Evolutionary conservation across 345 rosid species (phyloP).

Genomic region (Brassica cretica): DNA sequence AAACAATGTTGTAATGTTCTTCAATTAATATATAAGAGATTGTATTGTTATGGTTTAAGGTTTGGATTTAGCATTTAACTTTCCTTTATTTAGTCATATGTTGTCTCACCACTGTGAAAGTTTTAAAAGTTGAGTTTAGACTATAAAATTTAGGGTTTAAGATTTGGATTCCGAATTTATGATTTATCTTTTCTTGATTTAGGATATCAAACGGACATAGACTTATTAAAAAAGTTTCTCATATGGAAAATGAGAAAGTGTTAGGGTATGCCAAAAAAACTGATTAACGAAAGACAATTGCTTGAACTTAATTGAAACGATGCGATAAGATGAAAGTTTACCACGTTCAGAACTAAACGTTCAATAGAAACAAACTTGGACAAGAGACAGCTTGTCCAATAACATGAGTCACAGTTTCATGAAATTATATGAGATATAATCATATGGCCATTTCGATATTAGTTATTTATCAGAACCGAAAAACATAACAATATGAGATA

Average conservation of each 20-base stretch:
- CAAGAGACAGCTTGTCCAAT: neutral
- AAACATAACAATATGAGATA: neutral
- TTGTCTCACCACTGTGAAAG: neutral
- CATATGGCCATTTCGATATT: neutral
- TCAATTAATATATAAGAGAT: too few relatives aligned
- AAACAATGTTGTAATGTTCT: too few relatives aligned
- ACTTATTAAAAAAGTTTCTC: neutral
- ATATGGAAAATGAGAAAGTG: neutral
- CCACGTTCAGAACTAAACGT: neutral
- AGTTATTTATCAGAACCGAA: neutral
- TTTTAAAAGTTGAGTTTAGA: neutral
- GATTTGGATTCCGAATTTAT: neutral
- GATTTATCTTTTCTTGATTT: neutral
- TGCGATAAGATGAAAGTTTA: neutral
- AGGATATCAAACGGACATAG: neutral
- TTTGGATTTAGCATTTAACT: neutral
- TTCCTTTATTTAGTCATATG: neutral
- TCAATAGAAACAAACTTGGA: neutral
- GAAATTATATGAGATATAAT: neutral
- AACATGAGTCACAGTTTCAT: neutral
- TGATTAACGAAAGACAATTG: neutral
- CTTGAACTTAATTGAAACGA: neutral
- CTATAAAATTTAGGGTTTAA: neutral
- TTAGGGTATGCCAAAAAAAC: neutral
- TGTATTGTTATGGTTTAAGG: neutral